Evolutionary conservation across 805 yeast genomes (phyloP), one percentile per base, ranked within the genome.

Genomic region (Ogataea polymorpha): DNA sequence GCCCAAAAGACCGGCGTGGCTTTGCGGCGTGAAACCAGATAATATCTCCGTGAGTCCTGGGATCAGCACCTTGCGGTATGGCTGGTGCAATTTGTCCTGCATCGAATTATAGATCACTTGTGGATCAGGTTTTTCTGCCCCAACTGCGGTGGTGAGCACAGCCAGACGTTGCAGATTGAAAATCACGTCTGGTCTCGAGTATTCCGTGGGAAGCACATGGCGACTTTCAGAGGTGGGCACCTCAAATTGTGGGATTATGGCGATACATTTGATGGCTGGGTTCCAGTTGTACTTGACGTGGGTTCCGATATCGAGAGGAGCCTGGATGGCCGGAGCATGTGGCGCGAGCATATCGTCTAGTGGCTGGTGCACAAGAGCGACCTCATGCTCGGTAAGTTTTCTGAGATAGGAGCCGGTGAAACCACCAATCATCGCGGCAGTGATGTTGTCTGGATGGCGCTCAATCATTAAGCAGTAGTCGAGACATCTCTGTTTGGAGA

Each of bases 391-490:
- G 24, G 80, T 70, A 44, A 93, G 68, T 48, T 86, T 95, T 55
- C 95, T 78, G 58, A 93, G 74, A 64, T 85, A 93, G 4, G 96
- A 88, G 32, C 99, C 99, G 30, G 90, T 96, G 63, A 93, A 93
- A 1, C 99, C 97, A 45, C 99, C 99, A 82, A 90, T 84, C 96
- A 93, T 88, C 26, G 99, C 96, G 23, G 99, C 99, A 10, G 96
- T 88, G 57, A 93, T 90, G 64, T 93, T 93, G 66, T 93, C 99
- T 25, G 99, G 99, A 58, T 93, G 99, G 62, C 98, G 81, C 70
- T 93, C 99, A 52, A 93, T 90, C 93, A 93, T 86, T 54, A 93
- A 74, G 63, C 96, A 88, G 70, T 86, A 93, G 64, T 93, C 99
- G 55, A 93, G 71, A 80, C 93, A 75, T 54, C 98, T 74, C 54